These are phyloP conservation scores for Curvularia lunata DNA, from an alignment of 2,329 filamentous ascomycete species.

Conservation along the genomic window DNA sequence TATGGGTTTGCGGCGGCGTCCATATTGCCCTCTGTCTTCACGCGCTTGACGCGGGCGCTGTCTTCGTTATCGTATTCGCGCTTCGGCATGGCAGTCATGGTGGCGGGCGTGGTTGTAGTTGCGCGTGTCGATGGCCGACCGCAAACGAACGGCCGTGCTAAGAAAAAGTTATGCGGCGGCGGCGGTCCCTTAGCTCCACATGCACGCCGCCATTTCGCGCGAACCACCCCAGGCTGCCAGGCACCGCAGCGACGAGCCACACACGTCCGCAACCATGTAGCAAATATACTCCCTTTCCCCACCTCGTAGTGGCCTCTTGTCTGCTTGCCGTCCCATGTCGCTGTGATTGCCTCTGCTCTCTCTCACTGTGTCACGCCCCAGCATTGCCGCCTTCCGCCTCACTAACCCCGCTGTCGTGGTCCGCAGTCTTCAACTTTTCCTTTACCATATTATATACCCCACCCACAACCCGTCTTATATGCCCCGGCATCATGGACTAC, in stretches of 20 bases:
- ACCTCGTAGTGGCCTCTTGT: slow-evolving; percentile 10
- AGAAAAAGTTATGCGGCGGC: slow-evolving; percentile 32
- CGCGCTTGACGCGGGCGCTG: slow-evolving; percentile 60
- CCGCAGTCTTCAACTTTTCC: slow-evolving; percentile 17
- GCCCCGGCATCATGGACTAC: slow-evolving; percentile 37
- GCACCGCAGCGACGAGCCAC: slow-evolving; percentile 15
- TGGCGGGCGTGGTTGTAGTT: slow-evolving; percentile 5
- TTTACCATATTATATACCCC: not conserved
- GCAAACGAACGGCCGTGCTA: slow-evolving; percentile 1
- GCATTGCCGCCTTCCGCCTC: slow-evolving; percentile 5
- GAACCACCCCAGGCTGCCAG: slow-evolving; percentile 20
- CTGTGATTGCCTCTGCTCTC: not conserved
- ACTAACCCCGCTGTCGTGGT: slow-evolving; percentile 21
- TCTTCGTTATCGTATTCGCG: slow-evolving; percentile 58
- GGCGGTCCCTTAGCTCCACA: slow-evolving; percentile 17
- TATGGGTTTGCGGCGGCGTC: slow-evolving; percentile 78
- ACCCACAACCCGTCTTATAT: not conserved
- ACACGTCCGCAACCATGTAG: slow-evolving; percentile 16
- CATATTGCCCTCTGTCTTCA: slow-evolving; percentile 48
- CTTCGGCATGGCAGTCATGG: slow-evolving; percentile 58
- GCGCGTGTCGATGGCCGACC: slow-evolving; percentile 11
- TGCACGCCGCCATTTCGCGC: slow-evolving; percentile 7
- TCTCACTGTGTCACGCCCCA: slow-evolving; percentile 6
- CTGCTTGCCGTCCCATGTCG: not conserved
- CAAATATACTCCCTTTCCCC: slow-evolving; percentile 6